Conservation (phyloP, 2,329 filamentous ascomycete species). For the Dothiorella sarmentorum region DNA sequence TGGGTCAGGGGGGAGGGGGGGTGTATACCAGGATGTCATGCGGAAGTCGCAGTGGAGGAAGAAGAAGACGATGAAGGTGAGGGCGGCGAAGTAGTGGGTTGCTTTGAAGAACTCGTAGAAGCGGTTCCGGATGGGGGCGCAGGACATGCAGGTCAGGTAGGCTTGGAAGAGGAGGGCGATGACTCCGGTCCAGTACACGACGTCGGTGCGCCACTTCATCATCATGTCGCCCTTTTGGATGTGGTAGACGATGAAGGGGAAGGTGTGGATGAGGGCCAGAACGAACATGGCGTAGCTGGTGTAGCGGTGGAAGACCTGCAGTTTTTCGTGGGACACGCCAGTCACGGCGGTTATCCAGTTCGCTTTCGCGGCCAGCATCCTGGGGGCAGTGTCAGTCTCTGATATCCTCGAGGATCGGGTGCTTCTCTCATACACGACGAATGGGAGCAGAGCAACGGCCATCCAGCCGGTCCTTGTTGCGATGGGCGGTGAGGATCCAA, state of each 20-base stretch:
- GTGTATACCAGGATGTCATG: conserved; percentile 50
- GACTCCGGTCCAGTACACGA: conserved; percentile 56
- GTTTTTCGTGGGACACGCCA: conserved; percentile 55
- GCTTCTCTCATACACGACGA: conserved; percentile 24
- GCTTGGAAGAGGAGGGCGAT: conserved; percentile 53
- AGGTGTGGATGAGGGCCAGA: conserved; percentile 56
- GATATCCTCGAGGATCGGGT: too few relatives aligned
- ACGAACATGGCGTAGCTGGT: conserved; percentile 49
- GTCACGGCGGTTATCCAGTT: conserved; percentile 55
- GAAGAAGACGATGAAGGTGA: conserved; percentile 57
- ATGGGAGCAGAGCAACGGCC: conserved; percentile 30
- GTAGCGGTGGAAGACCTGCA: conserved; percentile 42
- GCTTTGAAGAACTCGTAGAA: conserved; percentile 62
- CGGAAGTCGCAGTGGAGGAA: conserved; percentile 59
- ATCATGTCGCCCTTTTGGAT: conserved; percentile 49
- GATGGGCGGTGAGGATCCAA: conserved; percentile 27
- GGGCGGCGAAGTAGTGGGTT: conserved; percentile 51
- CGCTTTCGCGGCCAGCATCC: conserved; percentile 51
- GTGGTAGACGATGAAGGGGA: conserved; percentile 57
- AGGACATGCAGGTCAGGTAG: conserved; percentile 55
- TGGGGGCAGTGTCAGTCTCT: conserved; percentile 22
- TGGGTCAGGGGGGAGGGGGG: not conserved
- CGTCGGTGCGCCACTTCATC: conserved; percentile 42
- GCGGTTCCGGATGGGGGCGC: conserved; percentile 50
- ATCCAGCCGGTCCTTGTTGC: conserved; percentile 31